A percentile compares a stretch with the other conserved stretches of the same genome.
phyloP scores from a whole-genome alignment of 139 green algal species.

The Tetratostichococcus sp. region DNA sequence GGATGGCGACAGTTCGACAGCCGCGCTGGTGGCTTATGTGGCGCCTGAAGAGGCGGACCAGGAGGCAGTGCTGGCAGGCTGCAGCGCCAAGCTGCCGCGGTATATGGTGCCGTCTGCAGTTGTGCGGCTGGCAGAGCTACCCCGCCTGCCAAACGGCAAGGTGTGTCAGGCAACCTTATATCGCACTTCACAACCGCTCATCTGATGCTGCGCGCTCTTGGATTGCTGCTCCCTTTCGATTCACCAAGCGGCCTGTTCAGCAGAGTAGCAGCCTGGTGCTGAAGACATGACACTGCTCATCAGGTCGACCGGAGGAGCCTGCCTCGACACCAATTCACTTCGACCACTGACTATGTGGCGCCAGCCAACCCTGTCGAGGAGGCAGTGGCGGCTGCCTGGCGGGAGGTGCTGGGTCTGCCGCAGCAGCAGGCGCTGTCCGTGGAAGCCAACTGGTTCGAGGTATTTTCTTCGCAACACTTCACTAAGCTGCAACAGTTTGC shows the following conservation, averaged over 20 bases:
- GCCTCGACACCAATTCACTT: neutral
- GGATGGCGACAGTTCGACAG: slow-evolving; percentile 3
- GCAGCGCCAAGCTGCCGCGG: slow-evolving; percentile 10
- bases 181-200: no score
- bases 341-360: neutral
- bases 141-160: slow-evolving; percentile 25
- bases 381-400: neutral
- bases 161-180: no score
- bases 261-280: neutral
- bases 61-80: neutral
- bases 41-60: neutral
- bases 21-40: slow-evolving; percentile 16
- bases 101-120: slow-evolving; percentile 25
- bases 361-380: neutral
- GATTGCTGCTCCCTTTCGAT: no score
- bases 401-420: neutral
- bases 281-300: no score
- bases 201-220: no score
- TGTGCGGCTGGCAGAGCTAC: slow-evolving; percentile 7
- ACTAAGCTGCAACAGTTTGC: no score
- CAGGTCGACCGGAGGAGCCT: neutral
- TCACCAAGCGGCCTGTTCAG: no score
- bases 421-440: neutral
- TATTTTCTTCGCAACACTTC: no score
- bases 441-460: neutral